Evolutionary conservation across 768 basidiomycete genomes (phyloP).

Genomic region (Tremella yokohamensis): DNA sequence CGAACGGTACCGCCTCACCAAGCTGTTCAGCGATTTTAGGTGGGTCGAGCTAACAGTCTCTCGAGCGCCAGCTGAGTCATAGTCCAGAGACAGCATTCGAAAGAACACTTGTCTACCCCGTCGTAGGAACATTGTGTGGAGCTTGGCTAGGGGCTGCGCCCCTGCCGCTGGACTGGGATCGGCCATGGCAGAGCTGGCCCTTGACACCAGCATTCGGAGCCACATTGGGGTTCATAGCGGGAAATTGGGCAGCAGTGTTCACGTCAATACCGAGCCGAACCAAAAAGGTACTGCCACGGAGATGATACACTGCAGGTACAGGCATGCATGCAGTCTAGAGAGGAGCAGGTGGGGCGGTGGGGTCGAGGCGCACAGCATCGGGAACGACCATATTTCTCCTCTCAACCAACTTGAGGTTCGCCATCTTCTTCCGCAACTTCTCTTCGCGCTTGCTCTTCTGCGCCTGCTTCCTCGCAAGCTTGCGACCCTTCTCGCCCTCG

Average conservation of each 20-base stretch:
- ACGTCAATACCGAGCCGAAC: too few species aligned
- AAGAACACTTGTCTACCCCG: constrained; percentile 73
- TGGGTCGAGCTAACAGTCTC: constrained; percentile 54
- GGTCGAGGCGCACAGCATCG: too few species aligned
- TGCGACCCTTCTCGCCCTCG: constrained; percentile 19
- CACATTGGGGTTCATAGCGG: constrained; percentile 38
- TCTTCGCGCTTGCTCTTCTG: constrained; percentile 23
- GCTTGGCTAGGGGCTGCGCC: constrained; percentile 78
- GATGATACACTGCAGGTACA: too few species aligned
- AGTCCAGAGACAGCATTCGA: constrained; percentile 63
- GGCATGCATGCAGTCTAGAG: too few species aligned
- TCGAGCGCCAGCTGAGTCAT: constrained; percentile 51
- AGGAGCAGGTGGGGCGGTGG: too few species aligned
- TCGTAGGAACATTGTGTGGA: constrained; percentile 67
- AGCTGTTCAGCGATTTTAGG: constrained; percentile 77
- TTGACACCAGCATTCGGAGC: constrained; percentile 33
- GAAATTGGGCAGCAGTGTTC: constrained; percentile 19
- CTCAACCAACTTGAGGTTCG: constrained; percentile 10
- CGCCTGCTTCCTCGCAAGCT: constrained; percentile 17
- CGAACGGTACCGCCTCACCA: constrained; percentile 66
- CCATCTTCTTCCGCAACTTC: constrained; percentile 17
- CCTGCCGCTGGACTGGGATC: constrained; percentile 91
- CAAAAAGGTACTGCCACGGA: too few species aligned
- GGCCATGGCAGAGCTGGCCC: constrained; percentile 69
- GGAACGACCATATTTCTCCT: constrained; percentile 22